Base-by-base conservation (phyloP, 352 stramenopile species). In the Aphanomyces euteiches region DNA sequence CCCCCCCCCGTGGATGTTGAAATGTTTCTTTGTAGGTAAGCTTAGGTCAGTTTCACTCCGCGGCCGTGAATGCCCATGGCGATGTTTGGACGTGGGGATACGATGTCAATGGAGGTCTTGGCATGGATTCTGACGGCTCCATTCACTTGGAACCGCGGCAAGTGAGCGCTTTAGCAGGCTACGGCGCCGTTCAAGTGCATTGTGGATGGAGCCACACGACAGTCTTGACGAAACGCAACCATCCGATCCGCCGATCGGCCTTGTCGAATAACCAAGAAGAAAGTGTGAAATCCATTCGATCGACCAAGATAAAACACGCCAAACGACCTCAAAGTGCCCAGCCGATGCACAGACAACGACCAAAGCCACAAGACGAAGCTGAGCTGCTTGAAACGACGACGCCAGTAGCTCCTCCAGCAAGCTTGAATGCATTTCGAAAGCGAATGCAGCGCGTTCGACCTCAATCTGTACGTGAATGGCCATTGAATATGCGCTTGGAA, bases 1-100 rank as follows among this genome's bases (percentile, higher is more conserved):
- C 1, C 28, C 28, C n/a, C n/a, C 56, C 15, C 38, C 12, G 40
- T 45, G 34, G 19, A 7, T 15, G 10, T 13, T 38, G 0, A 34
- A 13, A 41, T 41, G 38, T 3, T 3, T 60, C 17, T 15, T 19
- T 61, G 1, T 70, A 70, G 64, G 64, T 70, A 1, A 70, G 64
- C 19, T 54, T 93, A 3, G 85, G 85, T 7, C 84, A 91, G 56
- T 93, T 90, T 45, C 85, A 93, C 67, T 88, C 82, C 4, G 82
- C 81, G 1, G 89, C 82, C 38, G 65, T 89, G 56, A 87, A 80
- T 1, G 72, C 64, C 58, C 67, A 37, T 40, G 84, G 84, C 0
- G 73, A 76, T 28, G 81, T 78, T 0, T 90, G 79, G 54, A 73
- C 78, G 3, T 93, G 85, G 85, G 83, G 85, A 1, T 72, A 91